Conservation (phyloP, 1,139 yeast genomes). For the Yamadazyma diddensiae region DNA sequence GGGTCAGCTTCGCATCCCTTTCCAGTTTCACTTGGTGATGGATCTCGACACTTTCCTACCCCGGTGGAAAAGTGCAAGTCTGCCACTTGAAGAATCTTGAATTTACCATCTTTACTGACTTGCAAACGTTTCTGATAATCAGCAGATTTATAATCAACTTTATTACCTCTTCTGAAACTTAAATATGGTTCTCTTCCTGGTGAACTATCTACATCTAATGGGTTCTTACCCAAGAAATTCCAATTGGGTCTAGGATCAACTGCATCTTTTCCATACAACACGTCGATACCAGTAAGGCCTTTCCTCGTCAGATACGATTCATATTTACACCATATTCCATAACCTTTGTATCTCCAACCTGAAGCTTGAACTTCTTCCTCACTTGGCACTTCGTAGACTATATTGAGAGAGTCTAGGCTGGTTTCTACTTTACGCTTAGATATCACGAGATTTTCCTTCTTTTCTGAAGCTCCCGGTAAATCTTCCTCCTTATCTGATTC, state of each 20-base stretch:
- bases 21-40: conserved; percentile 47
- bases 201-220: conserved; percentile 23
- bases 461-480: neutral
- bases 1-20: conserved; percentile 69
- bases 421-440: conserved; percentile 15
- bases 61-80: conserved; percentile 78
- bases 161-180: conserved; percentile 46
- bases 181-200: conserved; percentile 23
- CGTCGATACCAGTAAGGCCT: conserved; percentile 44
- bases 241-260: conserved; percentile 78
- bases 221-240: conserved; percentile 37
- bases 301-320: conserved; percentile 29
- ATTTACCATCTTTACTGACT: conserved; percentile 40
- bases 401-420: conserved; percentile 22
- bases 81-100: conserved; percentile 80
- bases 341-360: conserved; percentile 36
- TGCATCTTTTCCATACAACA: conserved; percentile 70
- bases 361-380: conserved; percentile 23
- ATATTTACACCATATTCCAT: conserved; percentile 35
- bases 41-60: conserved; percentile 70
- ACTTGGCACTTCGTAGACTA: conserved; percentile 29
- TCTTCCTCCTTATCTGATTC: too few species aligned
- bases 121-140: conserved; percentile 17
- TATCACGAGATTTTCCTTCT: conserved; percentile 2
- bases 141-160: conserved; percentile 47